phyloP scores from a whole-genome alignment of 257 asterid species.

The Scutellaria baicalensis region DNA sequence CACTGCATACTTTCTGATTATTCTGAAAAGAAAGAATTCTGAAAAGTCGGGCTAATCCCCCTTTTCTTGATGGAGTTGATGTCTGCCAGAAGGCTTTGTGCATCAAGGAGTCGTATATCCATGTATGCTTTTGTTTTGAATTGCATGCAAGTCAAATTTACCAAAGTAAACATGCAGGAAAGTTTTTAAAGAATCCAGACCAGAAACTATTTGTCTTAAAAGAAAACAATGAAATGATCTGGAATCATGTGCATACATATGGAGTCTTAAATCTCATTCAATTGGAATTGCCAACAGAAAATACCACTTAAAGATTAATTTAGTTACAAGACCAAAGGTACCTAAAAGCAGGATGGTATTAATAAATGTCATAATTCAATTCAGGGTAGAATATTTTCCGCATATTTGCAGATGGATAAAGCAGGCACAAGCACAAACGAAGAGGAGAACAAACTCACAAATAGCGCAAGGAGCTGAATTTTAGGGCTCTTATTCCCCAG shows the following conservation, averaged over 20 bases:
- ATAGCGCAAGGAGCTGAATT: constrained; percentile 80
- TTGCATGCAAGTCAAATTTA: not conserved
- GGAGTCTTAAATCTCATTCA: not conserved
- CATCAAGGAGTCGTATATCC: not conserved
- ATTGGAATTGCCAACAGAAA: not conserved
- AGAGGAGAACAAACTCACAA: constrained; percentile 48
- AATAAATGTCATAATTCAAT: not conserved
- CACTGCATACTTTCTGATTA: not conserved
- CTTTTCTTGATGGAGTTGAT: not conserved
- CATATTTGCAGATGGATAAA: not conserved
- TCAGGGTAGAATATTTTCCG: not conserved
- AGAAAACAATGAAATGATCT: not conserved
- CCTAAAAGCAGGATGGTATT: not conserved
- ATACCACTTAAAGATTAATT: not conserved
- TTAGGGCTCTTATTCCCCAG: constrained; percentile 79
- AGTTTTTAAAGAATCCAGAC: not conserved
- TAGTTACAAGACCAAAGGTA: not conserved
- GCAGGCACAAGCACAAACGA: not conserved
- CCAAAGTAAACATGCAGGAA: not conserved
- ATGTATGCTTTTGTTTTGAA: not conserved
- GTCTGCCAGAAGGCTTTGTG: not conserved
- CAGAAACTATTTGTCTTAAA: not conserved
- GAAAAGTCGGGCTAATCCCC: not conserved
- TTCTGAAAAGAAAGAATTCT: not conserved
- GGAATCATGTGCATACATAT: not conserved